phyloP scores from a whole-genome alignment of 139 green algal species.

The Volvox africanus region DNA sequence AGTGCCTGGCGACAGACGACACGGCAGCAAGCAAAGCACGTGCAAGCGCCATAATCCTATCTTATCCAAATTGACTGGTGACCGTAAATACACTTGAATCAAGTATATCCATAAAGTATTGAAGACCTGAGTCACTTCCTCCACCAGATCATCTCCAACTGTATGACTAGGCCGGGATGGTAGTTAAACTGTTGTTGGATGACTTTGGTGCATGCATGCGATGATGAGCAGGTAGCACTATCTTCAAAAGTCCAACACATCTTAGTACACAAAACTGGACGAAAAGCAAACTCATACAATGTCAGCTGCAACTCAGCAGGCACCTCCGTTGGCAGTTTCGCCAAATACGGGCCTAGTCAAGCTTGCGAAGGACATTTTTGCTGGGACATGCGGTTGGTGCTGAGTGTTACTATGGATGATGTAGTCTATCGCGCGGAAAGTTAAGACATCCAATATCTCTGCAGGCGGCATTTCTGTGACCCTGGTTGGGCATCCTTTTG shows the following conservation, averaged over 20 bases:
- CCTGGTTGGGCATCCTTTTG: slow-evolving; percentile 90
- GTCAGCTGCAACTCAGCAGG: not conserved
- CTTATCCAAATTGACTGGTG: not conserved
- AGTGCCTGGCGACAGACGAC: not conserved
- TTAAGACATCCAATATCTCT: not conserved
- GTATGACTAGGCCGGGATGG: slow-evolving; percentile 1
- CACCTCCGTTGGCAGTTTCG: not conserved
- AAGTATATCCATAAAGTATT: no score
- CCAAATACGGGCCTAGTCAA: slow-evolving; percentile 51
- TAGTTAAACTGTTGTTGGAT: slow-evolving; percentile 29
- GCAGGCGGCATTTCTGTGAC: slow-evolving; percentile 92
- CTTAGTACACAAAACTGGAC: not conserved
- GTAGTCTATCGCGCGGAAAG: not conserved
- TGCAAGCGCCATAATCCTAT: not conserved
- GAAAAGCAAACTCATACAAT: not conserved
- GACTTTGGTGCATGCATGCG: not conserved
- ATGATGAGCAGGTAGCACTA: not conserved
- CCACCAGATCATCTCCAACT: no score
- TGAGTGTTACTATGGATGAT: not conserved
- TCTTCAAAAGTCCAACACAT: not conserved
- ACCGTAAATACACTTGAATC: no score
- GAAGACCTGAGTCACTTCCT: no score
- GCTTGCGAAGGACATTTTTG: slow-evolving; percentile 81
- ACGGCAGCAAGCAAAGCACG: not conserved
- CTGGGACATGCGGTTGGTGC: slow-evolving; percentile 79